A percentile compares a stretch with the other conserved stretches of the same genome.
These are phyloP conservation scores for Rhododendron vialii DNA, from an alignment of 148 eudicot species.

Conservation along the genomic window DNA sequence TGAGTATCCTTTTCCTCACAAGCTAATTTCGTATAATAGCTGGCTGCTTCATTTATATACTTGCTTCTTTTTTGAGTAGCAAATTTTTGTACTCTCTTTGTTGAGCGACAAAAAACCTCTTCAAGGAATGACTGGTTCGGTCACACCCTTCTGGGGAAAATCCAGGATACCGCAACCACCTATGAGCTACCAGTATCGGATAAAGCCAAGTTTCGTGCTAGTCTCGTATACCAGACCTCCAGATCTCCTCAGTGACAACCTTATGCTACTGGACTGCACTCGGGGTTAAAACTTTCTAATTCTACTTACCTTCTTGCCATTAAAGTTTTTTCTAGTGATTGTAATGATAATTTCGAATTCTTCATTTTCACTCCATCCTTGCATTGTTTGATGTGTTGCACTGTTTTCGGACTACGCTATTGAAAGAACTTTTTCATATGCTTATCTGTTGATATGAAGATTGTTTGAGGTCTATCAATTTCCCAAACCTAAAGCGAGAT, in stretches of 20 bases:
- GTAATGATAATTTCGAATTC: neutral
- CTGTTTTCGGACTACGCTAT: neutral
- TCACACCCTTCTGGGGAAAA: neutral
- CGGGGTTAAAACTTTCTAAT: neutral
- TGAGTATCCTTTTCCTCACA: conserved; percentile 34
- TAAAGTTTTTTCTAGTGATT: neutral
- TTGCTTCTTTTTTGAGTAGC: neutral
- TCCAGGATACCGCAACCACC: neutral
- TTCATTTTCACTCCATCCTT: neutral
- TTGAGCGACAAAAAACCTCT: neutral
- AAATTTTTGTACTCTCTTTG: neutral
- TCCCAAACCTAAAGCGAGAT: neutral
- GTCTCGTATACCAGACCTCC: neutral
- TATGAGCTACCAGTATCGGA: neutral
- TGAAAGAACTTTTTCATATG: neutral
- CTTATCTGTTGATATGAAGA: neutral
- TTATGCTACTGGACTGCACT: neutral
- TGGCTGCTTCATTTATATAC: neutral
- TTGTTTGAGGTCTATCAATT: neutral
- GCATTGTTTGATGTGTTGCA: neutral
- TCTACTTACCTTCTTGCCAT: neutral
- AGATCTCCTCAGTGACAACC: neutral
- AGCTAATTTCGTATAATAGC: neutral
- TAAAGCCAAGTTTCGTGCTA: neutral
- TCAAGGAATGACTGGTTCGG: neutral